phyloP scores from a whole-genome alignment of 225 moss, liverwort and hornwort genomes.

The Bryoerythrophyllum caledonicum region DNA sequence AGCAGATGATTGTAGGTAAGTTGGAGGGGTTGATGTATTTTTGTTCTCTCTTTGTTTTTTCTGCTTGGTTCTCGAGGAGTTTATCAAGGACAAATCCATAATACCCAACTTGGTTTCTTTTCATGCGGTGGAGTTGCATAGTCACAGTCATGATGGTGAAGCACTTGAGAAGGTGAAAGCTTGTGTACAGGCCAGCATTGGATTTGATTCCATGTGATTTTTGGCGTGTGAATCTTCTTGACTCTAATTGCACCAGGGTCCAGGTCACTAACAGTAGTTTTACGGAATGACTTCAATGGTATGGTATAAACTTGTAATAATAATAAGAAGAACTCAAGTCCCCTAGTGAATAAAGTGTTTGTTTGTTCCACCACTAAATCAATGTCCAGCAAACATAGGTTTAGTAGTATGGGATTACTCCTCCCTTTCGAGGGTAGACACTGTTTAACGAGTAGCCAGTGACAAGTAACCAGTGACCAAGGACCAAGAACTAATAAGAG shows the following conservation, averaged over 20 bases:
- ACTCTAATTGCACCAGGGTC: neutral
- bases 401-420: no score
- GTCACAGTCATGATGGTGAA: neutral
- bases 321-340: no score
- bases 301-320: no score
- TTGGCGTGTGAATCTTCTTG: neutral
- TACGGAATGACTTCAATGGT: neutral
- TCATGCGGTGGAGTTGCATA: neutral
- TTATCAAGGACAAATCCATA: neutral
- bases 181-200: neutral
- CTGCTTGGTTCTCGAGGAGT: neutral
- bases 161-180: neutral
- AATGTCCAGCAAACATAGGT: no score
- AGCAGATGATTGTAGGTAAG: neutral
- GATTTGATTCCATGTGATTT: conserved; percentile 18
- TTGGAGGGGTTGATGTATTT: neutral
- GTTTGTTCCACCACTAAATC: no score
- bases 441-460: no score
- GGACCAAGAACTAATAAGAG: no score
- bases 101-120: neutral
- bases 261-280: neutral
- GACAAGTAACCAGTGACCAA: no score
- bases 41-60: neutral
- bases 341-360: no score
- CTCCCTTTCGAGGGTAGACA: no score